Evolutionary conservation across 2,329 filamentous ascomycete genomes (phyloP), one percentile per base, ranked within the genome.

Genomic region (Coleophoma crateriformis): DNA sequence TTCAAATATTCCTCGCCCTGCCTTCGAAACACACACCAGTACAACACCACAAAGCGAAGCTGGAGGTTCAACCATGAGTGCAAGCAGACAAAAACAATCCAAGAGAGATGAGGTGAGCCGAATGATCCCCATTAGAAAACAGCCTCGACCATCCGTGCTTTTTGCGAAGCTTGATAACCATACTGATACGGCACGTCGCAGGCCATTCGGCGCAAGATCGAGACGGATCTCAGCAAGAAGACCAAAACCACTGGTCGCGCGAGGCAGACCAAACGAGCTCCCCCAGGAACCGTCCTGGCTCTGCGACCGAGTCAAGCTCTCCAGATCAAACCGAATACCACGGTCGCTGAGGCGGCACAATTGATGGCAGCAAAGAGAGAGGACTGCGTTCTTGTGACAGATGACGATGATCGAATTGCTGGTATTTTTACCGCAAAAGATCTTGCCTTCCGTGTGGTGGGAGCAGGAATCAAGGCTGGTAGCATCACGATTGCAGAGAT

Each of bases 391-490:
- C 74, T 99, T 53, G 94, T 99, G 20, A 99, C 94, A 39, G 94
- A 99, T 68, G 92, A 97, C 58, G 91, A 99, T 70, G 94, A 99
- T 64, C 83, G 94, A 43, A 99, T 99, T 71, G 89, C 94, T 41
- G 94, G 94, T 72, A 99, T 99, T 68, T 99, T 99, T 69, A 99
- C 94, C 1, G 94, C 94, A 58, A 99, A 99, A 76, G 94, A 99
- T 75, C 77, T 99, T 66, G 94, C 94, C 15, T 99, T 97, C 76
- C 85, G 94, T 51, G 94, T 99, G 11, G 92, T 99, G 22, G 94
- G 92, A 49, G 83, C 85, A 49, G 94, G 94, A 27, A 79, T 91
- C 63, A 95, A 96, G 74, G 88, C 94, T 33, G 86, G 82, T 67
- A 89, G 85, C 66, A 83, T 97, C 61, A 95, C 90, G 19, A 96